Conservation (phyloP, 2,329 filamentous ascomycete species). For the Zasmidium cellare region DNA sequence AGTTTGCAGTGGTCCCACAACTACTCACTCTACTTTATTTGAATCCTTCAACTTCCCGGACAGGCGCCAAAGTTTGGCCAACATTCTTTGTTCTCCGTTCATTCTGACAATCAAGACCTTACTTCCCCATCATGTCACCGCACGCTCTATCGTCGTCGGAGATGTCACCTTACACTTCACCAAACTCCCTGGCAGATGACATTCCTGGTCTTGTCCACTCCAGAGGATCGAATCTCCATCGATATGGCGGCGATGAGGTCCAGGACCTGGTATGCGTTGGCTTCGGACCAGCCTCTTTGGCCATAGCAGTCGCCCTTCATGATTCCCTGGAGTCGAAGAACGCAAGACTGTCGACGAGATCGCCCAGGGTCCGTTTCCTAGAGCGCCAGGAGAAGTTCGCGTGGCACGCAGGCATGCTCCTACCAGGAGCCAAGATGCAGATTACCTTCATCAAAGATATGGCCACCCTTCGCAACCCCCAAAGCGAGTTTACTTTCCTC, state of each 20-base stretch:
- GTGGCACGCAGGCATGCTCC: constrained; percentile 95
- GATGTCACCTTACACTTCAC: constrained; percentile 14
- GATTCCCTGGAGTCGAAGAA: constrained; percentile 62
- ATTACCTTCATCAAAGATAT: constrained; percentile 97
- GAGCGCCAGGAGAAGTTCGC: constrained; percentile 82
- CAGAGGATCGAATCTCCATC: constrained; percentile 40
- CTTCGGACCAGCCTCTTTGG: constrained; percentile 87
- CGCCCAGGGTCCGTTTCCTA: constrained; percentile 78
- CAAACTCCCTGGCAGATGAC: constrained; percentile 12
- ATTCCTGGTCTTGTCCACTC: constrained; percentile 16
- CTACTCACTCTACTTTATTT: background rate
- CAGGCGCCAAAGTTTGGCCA: background rate
- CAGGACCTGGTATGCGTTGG: constrained; percentile 89
- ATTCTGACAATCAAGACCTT: background rate
- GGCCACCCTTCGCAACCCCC: constrained; percentile 82
- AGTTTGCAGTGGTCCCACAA: constrained; percentile 1
- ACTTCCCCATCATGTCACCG: constrained; percentile 19
- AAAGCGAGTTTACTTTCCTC: constrained; percentile 89
- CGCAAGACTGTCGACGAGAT: constrained; percentile 36
- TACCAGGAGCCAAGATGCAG: constrained; percentile 93
- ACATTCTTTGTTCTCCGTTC: background rate
- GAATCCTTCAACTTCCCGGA: background rate
- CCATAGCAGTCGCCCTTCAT: constrained; percentile 84
- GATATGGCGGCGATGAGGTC: constrained; percentile 61
- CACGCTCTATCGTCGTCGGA: constrained; percentile 19